Evolutionary conservation across 345 rosid genomes (phyloP).

Genomic region (Eutrema heterophyllum): DNA sequence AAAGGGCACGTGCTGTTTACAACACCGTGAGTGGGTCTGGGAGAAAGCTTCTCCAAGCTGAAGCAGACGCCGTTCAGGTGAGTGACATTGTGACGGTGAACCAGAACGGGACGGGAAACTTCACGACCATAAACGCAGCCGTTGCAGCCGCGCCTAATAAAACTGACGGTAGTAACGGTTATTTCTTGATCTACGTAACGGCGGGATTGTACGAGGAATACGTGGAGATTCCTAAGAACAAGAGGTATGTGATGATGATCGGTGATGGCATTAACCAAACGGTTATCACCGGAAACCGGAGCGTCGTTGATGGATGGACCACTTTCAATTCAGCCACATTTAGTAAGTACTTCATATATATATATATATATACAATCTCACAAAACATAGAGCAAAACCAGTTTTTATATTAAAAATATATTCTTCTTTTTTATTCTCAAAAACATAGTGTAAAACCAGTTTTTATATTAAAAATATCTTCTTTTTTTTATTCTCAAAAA

Average conservation of each 20-base stretch:
- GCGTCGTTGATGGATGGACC: slow-evolving; percentile 85
- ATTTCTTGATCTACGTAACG: slow-evolving; percentile 65
- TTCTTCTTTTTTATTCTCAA: background rate
- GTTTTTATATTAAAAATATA: background rate
- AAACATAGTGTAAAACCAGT: background rate
- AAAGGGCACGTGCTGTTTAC: slow-evolving; percentile 39
- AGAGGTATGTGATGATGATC: slow-evolving; percentile 72
- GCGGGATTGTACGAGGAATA: slow-evolving; percentile 86
- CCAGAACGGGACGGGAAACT: slow-evolving; percentile 70
- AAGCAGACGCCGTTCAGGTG: slow-evolving; percentile 31
- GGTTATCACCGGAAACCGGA: slow-evolving; percentile 74
- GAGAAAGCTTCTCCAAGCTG: slow-evolving; percentile 57
- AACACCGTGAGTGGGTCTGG: slow-evolving; percentile 37
- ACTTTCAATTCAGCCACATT: slow-evolving; percentile 92
- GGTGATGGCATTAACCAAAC: slow-evolving; percentile 92
- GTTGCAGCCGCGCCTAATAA: slow-evolving; percentile 74
- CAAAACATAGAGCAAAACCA: background rate
- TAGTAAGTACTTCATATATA: slow-evolving; percentile 21
- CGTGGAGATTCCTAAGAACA: slow-evolving; percentile 59
- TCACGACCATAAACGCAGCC: slow-evolving; percentile 65
- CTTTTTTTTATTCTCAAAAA: background rate
- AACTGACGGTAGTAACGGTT: slow-evolving; percentile 46
- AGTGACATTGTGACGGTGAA: slow-evolving; percentile 62
- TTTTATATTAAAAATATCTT: background rate
- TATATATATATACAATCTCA: background rate